Evolutionary conservation across 768 basidiomycete genomes (phyloP), one percentile per base, ranked within the genome.

Genomic region (Agrocybe pediades): DNA sequence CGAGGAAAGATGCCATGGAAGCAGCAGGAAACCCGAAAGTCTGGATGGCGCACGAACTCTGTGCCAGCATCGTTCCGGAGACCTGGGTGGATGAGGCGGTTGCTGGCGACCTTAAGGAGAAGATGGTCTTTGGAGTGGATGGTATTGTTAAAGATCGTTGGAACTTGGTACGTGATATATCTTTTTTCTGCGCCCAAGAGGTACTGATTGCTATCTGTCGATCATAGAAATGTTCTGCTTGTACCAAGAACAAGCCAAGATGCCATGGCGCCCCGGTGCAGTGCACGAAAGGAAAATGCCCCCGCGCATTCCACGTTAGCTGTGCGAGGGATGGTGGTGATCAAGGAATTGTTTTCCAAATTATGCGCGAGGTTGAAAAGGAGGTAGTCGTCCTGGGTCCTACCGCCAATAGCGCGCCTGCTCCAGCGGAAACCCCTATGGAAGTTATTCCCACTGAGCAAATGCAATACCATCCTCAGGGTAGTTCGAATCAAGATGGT

Each of bases 221-320:
- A 60, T 41, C 11, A 20, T 15, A 98, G 94, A 97, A 96, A 88
- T 99, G 96, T 68, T 81, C 86, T 6, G 82, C 86, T 0, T 98
- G 95, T 66, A 76, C 79, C n/a, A 92, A 86, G 67, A 79, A 73
- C 40, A 78, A 79, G 27, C 68, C 75, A 9, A 90, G 87, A 62
- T 74, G 72, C 0, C 92, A 91, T 56, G 92, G 88, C 16, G 90
- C 88, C 0, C 88, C 88, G 21, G 86, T 97, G 21, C 95, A 98
- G 65, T 98, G 95, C 66, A 91, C 92, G 15, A 92, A 91, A 69
- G 95, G 94, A 41, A 96, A 95, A 72, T 98, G 95, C 62, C 79
- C 90, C 9, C 91, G 90, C 65, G 91, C 95, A 0, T 97, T 93
- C 72, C 96, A 98, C 64, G 88, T 97, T 24, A 88, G 86, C 2